A percentile compares a stretch with the other conserved stretches of the same genome.
Evolutionary conservation across 768 basidiomycete genomes (phyloP).

Genomic region (Lactifluus echinatus): DNA sequence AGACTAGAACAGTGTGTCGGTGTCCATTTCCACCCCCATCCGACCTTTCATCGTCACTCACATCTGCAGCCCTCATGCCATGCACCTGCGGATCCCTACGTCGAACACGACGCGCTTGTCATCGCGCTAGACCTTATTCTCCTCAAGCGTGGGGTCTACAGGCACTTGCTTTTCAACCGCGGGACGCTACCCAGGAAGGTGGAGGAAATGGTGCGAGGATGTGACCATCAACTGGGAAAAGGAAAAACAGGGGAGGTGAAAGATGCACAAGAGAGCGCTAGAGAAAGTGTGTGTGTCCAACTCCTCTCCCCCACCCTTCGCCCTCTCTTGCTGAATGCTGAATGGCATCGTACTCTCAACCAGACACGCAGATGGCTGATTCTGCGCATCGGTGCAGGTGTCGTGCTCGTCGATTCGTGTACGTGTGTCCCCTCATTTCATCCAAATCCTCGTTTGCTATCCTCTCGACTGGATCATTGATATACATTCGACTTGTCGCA

Average conservation of each 20-base stretch:
- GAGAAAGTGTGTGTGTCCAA: neutral
- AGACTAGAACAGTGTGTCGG: slow-evolving; percentile 79
- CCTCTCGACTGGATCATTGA: too few species aligned
- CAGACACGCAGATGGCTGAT: slow-evolving; percentile 56
- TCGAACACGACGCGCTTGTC: slow-evolving; percentile 71
- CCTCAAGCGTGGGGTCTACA: slow-evolving; percentile 72
- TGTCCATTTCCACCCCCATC: slow-evolving; percentile 20
- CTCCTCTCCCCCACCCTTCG: neutral
- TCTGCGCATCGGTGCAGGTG: slow-evolving; percentile 46
- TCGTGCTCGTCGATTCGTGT: slow-evolving; percentile 69
- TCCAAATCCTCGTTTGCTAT: too few species aligned
- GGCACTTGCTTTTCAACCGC: slow-evolving; percentile 75
- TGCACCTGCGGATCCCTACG: slow-evolving; percentile 76
- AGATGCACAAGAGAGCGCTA: slow-evolving; percentile 23
- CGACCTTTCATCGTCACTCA: slow-evolving; percentile 5
- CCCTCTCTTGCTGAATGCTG: too few species aligned
- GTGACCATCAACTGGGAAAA: neutral
- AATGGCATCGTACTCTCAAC: too few species aligned
- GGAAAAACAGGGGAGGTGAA: slow-evolving; percentile 21
- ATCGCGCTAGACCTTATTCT: slow-evolving; percentile 74
- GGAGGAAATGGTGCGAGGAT: neutral
- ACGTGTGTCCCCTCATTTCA: slow-evolving; percentile 28
- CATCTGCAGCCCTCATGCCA: slow-evolving; percentile 45
- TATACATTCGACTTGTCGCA: neutral
- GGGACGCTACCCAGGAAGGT: slow-evolving; percentile 54